phyloP scores from a whole-genome alignment of 345 rosid genomes.

The Citrus medica region DNA sequence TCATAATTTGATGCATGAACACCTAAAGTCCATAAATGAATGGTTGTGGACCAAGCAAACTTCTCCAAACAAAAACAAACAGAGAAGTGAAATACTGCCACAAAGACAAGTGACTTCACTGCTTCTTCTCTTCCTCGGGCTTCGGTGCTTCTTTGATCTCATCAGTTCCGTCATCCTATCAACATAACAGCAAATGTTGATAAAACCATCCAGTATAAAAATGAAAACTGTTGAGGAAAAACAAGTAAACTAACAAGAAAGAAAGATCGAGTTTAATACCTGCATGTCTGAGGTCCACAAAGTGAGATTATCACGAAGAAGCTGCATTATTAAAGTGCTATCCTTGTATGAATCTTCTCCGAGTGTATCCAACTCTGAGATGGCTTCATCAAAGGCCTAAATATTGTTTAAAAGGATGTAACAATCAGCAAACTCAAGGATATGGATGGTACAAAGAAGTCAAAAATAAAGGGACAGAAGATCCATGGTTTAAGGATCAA shows the following conservation, averaged over 20 bases:
- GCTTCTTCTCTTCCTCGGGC: constrained; percentile 35
- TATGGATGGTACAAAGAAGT: not conserved
- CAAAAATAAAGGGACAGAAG: not conserved
- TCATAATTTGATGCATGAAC: constrained; percentile 10
- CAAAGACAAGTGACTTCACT: constrained; percentile 21
- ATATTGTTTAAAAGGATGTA: not conserved
- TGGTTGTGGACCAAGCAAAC: constrained; percentile 28
- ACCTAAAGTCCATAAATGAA: constrained; percentile 6
- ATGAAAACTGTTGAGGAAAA: not conserved
- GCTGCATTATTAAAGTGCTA: constrained; percentile 36
- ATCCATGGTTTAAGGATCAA: not conserved
- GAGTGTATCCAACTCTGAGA: constrained; percentile 32
- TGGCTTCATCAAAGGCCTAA: constrained; percentile 37
- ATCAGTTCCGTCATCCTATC: constrained; percentile 43
- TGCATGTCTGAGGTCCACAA: constrained; percentile 40
- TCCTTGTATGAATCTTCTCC: constrained; percentile 40
- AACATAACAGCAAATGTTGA: constrained; percentile 8
- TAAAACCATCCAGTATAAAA: not conserved
- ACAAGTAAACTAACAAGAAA: not conserved
- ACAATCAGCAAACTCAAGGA: not conserved
- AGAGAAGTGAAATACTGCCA: constrained; percentile 24
- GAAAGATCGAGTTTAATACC: constrained; percentile 12
- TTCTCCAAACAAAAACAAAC: constrained; percentile 31
- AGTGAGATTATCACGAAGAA: constrained; percentile 38
- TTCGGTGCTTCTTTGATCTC: constrained; percentile 47